Base-by-base conservation (phyloP, 2,329 filamentous ascomycete genomes). In the Exserohilum turcica region DNA sequence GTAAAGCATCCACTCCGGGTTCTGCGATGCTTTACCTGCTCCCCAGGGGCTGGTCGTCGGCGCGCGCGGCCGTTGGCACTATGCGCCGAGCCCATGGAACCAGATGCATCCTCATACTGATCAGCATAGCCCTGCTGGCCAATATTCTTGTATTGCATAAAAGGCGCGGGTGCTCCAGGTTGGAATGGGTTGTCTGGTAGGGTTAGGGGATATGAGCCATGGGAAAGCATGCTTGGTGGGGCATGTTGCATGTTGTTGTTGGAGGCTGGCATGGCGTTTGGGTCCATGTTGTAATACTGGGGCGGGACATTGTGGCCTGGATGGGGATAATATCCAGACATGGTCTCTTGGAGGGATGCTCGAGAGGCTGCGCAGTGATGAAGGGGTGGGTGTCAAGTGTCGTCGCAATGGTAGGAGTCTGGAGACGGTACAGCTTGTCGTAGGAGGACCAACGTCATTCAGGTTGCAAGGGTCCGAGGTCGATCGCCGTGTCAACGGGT, bases 1-100 rank as follows among this genome's bases (percentile, higher is more conserved):
- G 92, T 97, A 71, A 85, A 97, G 77, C 94, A 99, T 24, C 94
- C 94, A 59, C 92, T 97, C 65, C 94, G 84, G 37, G 94, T 97
- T 63, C 94, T 86, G 57, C 92, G 88, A 73, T 97, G 93, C 76
- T 97, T 97, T 63, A 95, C 89, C 68, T 89, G 87, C 57, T 95
- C 90, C 9, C 70, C 71, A 18, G 72, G 67, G 10, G 63, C 61
- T 19, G 67, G 53, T 37, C 73, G 67, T 47, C 71, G 65, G 48
- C 70, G 64, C 27, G 65, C 56, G 38, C 72, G 66, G 49, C 61
- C 54, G 56, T 66, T 67, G 46, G 55, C 60, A 54, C 63, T 60
- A 60, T 67, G 67, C 28, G 64, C 59, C 38, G 65, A 53, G 54
- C 69, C 66, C 47, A 68, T 57, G 36, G 56, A 52, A 15, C 64